Conservation (phyloP, 2,329 filamentous ascomycete genomes). For the Ascocoryne sarcoides region DNA sequence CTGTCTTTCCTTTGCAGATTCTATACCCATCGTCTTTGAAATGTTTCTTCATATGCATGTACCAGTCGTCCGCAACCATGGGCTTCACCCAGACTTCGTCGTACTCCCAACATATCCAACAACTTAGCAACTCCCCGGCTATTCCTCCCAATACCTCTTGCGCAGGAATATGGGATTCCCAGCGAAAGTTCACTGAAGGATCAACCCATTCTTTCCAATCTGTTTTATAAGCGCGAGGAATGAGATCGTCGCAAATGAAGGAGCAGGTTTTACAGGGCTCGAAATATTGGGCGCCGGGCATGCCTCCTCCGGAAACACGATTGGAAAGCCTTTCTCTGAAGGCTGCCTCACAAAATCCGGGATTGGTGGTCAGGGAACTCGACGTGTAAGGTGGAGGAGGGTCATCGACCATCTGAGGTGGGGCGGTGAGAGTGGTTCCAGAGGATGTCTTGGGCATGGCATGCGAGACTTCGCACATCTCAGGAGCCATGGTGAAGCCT, state of each 20-base stretch:
- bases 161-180: conserved; percentile 19
- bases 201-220: conserved; percentile 21
- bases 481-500: too few species aligned
- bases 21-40: conserved; percentile 19
- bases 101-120: conserved; percentile 24
- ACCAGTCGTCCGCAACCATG: conserved; percentile 18
- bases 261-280: conserved; percentile 16
- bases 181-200: conserved; percentile 21
- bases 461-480: too few species aligned
- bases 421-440: too few species aligned
- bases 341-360: conserved; percentile 21
- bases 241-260: conserved; percentile 11
- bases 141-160: conserved; percentile 2
- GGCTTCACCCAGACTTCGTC: conserved; percentile 14
- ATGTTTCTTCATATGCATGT: conserved; percentile 17
- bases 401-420: too few species aligned
- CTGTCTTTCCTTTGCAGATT: conserved; percentile 19
- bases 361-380: conserved; percentile 8
- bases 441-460: too few species aligned
- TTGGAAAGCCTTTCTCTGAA: conserved; percentile 20
- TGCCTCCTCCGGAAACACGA: conserved; percentile 15
- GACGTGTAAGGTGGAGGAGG: not conserved
- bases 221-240: conserved; percentile 14
- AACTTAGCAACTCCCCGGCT: conserved; percentile 13
- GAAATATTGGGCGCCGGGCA: conserved; percentile 17